phyloP scores from a whole-genome alignment of 1,284 basidiomycete genomes.

The Kwoniella shivajii region DNA sequence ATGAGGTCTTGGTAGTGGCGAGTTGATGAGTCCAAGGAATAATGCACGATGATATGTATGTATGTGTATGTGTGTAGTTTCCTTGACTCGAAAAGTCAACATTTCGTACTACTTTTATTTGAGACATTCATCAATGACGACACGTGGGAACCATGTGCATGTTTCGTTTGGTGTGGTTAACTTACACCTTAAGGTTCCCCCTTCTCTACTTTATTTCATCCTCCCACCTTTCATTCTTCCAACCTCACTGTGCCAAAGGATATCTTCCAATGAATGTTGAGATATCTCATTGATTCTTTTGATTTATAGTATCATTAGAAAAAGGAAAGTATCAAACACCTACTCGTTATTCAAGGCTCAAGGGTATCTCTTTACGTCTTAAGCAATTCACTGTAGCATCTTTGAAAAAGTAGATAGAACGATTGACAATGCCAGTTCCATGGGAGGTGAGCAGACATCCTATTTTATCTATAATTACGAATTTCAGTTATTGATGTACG shows the following conservation, averaged over 20 bases:
- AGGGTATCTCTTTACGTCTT: no score
- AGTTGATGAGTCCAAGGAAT: no score
- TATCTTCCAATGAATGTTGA: conserved; percentile 12
- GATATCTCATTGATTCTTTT: conserved; percentile 17
- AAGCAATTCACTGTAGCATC: no score
- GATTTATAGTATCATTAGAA: not conserved
- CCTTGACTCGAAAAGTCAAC: no score
- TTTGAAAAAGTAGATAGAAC: not conserved
- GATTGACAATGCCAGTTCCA: conserved; percentile 80
- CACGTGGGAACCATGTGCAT: not conserved
- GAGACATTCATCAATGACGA: no score
- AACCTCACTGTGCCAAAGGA: not conserved
- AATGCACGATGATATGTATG: no score
- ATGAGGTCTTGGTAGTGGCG: no score
- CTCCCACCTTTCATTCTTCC: not conserved
- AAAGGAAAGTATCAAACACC: not conserved
- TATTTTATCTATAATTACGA: not conserved
- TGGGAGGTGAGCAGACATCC: conserved; percentile 64
- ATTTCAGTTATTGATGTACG: not conserved
- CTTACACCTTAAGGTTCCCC: not conserved
- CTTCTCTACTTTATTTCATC: not conserved
- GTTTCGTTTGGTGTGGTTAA: not conserved
- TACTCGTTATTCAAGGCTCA: not conserved
- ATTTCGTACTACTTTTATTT: no score
- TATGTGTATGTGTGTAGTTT: no score